phyloP scores from a whole-genome alignment of 2,329 filamentous ascomycete genomes.

The Fusarium chaquense region DNA sequence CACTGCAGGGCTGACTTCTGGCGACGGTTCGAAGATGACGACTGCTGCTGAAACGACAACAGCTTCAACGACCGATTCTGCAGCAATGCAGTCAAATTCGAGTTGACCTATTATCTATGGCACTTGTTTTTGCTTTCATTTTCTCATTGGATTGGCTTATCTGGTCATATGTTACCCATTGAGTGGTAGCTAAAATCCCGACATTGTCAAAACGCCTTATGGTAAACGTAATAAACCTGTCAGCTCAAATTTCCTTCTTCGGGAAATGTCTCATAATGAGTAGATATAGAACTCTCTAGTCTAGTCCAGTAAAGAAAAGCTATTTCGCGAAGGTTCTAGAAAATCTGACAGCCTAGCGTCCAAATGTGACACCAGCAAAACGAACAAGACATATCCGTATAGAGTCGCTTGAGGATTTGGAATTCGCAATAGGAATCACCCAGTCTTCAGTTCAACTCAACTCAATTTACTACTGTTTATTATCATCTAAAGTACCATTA shows the following conservation, averaged over 20 bases:
- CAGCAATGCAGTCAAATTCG: no score
- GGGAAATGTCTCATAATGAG: background rate
- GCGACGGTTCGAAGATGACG: background rate
- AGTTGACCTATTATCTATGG: background rate
- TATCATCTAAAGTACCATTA: background rate
- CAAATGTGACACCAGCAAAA: background rate
- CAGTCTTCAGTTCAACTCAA: no score
- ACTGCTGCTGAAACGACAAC: background rate
- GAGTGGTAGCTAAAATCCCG: background rate
- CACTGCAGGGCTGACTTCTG: background rate
- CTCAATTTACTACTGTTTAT: fast-evolving
- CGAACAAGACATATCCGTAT: background rate
- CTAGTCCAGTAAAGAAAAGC: background rate
- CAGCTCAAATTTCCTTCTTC: background rate
- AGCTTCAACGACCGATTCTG: background rate
- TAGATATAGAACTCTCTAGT: background rate
- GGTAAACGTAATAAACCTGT: background rate
- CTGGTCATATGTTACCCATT: no score
- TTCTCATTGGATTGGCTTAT: background rate
- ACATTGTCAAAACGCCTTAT: background rate
- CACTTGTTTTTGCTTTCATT: background rate
- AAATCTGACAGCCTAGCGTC: background rate
- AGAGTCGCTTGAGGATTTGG: background rate
- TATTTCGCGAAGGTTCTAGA: slow-evolving; percentile 3
- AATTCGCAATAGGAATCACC: background rate